phyloP scores from a whole-genome alignment of 345 rosid species.

The Gossypium herbaceum region DNA sequence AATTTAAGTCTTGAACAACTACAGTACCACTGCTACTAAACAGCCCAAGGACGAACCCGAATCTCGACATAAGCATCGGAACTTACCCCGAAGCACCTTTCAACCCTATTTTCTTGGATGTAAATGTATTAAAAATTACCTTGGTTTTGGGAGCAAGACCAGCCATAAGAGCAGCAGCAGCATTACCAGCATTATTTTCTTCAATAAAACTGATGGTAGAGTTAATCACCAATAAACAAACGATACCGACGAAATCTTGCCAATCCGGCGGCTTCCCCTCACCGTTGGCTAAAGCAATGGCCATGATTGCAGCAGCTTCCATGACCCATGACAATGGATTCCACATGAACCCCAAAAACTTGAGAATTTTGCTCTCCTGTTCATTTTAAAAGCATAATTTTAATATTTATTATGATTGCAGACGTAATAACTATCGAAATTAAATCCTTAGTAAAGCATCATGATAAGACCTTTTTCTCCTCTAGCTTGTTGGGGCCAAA shows the following conservation, averaged over 20 bases:
- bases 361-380: constrained; percentile 71
- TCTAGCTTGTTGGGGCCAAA: constrained; percentile 93
- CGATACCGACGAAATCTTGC: constrained; percentile 70
- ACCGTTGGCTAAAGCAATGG: constrained; percentile 84
- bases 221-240: constrained; percentile 68
- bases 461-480: constrained; percentile 60
- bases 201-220: constrained; percentile 82
- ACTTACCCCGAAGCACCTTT: neutral
- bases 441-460: neutral
- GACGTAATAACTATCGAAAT: neutral
- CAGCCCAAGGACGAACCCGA: too few relatives aligned
- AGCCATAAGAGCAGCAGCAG: constrained; percentile 92
- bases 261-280: constrained; percentile 65
- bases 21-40: too few relatives aligned
- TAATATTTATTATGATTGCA: neutral
- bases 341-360: constrained; percentile 94
- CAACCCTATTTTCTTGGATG: neutral
- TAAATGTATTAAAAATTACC: constrained; percentile 30
- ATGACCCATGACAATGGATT: constrained; percentile 90
- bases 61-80: neutral
- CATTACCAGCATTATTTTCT: constrained; percentile 89
- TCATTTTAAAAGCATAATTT: neutral
- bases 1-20: too few relatives aligned
- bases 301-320: constrained; percentile 91
- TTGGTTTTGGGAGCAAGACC: constrained; percentile 69